A percentile compares a stretch with the other conserved stretches of the same genome.
Conservation (phyloP, 106 monocot genomes). For the Acanthochlamys bracteata region DNA sequence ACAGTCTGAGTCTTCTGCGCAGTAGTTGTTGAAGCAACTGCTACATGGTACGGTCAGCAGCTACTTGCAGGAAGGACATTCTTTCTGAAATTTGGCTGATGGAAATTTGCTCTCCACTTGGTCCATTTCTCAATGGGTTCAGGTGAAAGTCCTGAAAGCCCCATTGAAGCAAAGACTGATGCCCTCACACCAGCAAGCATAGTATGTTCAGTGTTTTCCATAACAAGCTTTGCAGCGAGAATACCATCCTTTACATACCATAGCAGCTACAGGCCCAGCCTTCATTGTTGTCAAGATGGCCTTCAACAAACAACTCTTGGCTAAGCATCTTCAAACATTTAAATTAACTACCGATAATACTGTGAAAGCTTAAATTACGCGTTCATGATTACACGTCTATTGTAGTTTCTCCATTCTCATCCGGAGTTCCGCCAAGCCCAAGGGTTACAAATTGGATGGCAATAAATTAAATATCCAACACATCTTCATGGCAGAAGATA, state of each 20-base stretch:
- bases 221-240: constrained; percentile 76
- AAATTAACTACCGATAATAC: neutral
- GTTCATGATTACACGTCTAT: constrained; percentile 89
- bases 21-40: constrained; percentile 3
- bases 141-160: constrained; percentile 74
- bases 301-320: constrained; percentile 33
- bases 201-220: constrained; percentile 76
- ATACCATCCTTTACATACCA: constrained; percentile 95
- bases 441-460: constrained; percentile 22
- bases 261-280: constrained; percentile 82
- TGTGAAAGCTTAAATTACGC: constrained; percentile 41
- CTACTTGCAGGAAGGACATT: constrained; percentile 47
- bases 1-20: constrained; percentile 5
- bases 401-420: constrained; percentile 98
- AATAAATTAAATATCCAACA: neutral
- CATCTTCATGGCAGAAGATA: neutral
- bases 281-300: constrained; percentile 74
- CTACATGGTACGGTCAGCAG: constrained; percentile 62
- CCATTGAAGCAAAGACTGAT: constrained; percentile 84
- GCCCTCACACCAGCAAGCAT: constrained; percentile 83
- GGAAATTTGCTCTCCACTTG: constrained; percentile 55
- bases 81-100: constrained; percentile 85
- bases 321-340: constrained; percentile 11
- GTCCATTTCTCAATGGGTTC: constrained; percentile 73
- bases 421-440: constrained; percentile 94